A percentile compares a stretch with the other conserved stretches of the same genome.
These are phyloP conservation scores for Starmerella stigmatis DNA, from an alignment of 805 yeast species.

Conservation along the genomic window DNA sequence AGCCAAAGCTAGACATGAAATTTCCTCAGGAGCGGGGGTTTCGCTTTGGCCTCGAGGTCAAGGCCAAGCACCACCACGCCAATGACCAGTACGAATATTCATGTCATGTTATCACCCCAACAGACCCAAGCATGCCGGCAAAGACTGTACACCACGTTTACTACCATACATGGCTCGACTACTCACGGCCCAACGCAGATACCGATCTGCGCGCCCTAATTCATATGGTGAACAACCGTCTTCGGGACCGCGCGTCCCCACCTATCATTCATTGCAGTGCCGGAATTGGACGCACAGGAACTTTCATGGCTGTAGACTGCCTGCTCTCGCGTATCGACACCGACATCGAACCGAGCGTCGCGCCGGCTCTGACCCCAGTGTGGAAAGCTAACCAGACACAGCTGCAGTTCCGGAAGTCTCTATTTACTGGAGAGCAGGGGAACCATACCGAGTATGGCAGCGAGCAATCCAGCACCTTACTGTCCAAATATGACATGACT, in stretches of 20 bases:
- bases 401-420: constrained; percentile 17
- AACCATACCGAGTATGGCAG: constrained; percentile 5
- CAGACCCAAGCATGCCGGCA: constrained; percentile 15
- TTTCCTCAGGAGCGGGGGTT: constrained; percentile 17
- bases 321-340: constrained; percentile 25
- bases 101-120: constrained; percentile 19
- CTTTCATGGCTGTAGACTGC: constrained; percentile 64
- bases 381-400: constrained; percentile 19
- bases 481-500: constrained; percentile 21
- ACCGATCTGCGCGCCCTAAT: constrained; percentile 44
- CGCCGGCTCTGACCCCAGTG: constrained; percentile 20
- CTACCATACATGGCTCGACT: constrained; percentile 73
- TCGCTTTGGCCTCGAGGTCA: constrained; percentile 21
- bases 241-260: constrained; percentile 41
- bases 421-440: constrained; percentile 19
- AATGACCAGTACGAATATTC: constrained; percentile 24
- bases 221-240: constrained; percentile 38
- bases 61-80: constrained; percentile 16
- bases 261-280: constrained; percentile 86
- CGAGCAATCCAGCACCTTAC: constrained; percentile 7
- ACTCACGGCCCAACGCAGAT: constrained; percentile 44
- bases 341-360: constrained; percentile 18
- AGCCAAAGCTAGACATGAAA: constrained; percentile 21
- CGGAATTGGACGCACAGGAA: constrained; percentile 95
- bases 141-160: constrained; percentile 51